Conservation (phyloP, 1,284 basidiomycete genomes). For the Sporisorium scitamineum region DNA sequence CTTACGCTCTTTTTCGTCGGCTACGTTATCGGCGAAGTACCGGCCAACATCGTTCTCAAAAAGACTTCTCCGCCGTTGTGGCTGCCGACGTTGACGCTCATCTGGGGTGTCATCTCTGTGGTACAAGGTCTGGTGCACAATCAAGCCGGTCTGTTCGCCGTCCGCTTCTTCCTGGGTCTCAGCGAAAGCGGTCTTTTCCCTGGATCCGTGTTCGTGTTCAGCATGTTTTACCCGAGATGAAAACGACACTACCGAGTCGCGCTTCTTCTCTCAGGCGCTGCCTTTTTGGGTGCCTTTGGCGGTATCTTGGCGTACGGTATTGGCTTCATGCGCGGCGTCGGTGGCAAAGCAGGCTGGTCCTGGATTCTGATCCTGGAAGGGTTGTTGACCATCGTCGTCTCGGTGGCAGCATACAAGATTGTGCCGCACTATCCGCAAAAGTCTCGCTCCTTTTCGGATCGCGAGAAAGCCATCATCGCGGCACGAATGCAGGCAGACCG, state of each 20-base stretch:
- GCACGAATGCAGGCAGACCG: slow-evolving; percentile 73
- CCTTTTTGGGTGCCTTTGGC: slow-evolving; percentile 59
- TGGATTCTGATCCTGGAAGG: slow-evolving; percentile 79
- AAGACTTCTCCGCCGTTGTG: slow-evolving; percentile 75
- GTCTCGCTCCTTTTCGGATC: slow-evolving; percentile 73
- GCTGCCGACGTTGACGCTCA: slow-evolving; percentile 75
- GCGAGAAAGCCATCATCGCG: slow-evolving; percentile 73
- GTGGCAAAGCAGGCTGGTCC: slow-evolving; percentile 69
- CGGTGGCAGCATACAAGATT: slow-evolving; percentile 73
- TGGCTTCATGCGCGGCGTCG: slow-evolving; percentile 75
- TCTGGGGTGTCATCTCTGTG: slow-evolving; percentile 76
- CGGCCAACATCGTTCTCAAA: slow-evolving; percentile 71
- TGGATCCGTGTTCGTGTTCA: slow-evolving; percentile 76
- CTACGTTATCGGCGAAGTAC: slow-evolving; percentile 56
- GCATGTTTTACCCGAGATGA: slow-evolving; percentile 75
- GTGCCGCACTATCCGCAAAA: slow-evolving; percentile 76
- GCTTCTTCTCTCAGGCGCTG: slow-evolving; percentile 71
- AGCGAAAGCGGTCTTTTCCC: slow-evolving; percentile 71
- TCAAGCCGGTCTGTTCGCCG: slow-evolving; percentile 74
- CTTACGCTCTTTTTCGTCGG: slow-evolving; percentile 57
- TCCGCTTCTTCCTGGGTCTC: slow-evolving; percentile 73
- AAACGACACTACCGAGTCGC: slow-evolving; percentile 77
- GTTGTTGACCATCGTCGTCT: slow-evolving; percentile 73
- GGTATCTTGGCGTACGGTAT: slow-evolving; percentile 74
- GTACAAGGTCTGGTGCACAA: slow-evolving; percentile 75